phyloP scores from a whole-genome alignment of 768 basidiomycete species.

The Auricularia heimuer region DNA sequence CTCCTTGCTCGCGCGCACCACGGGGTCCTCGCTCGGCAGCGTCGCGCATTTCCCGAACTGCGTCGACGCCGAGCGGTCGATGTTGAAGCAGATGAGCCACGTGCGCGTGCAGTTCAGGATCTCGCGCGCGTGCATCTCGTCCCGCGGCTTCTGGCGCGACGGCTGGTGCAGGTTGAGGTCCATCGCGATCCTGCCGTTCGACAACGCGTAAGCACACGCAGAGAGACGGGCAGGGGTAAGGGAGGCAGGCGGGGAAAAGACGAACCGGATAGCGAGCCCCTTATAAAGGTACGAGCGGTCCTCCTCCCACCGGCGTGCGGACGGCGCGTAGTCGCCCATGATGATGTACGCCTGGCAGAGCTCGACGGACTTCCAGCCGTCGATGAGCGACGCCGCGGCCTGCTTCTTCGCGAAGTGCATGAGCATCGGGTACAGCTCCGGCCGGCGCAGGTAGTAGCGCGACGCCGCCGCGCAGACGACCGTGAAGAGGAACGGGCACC shows the following conservation, averaged over 20 bases:
- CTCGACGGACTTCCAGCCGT: slow-evolving; percentile 60
- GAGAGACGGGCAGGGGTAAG: too few species aligned
- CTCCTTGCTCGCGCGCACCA: slow-evolving; percentile 39
- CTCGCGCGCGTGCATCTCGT: slow-evolving; percentile 54
- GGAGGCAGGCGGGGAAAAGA: not conserved
- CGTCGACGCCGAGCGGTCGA: slow-evolving; percentile 65
- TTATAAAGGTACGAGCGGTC: slow-evolving; percentile 65
- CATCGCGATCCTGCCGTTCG: slow-evolving; percentile 46
- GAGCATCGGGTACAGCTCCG: slow-evolving; percentile 45
- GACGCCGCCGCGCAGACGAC: slow-evolving; percentile 61
- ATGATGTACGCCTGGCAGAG: slow-evolving; percentile 70
- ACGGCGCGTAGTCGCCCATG: slow-evolving; percentile 46
- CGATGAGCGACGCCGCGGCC: slow-evolving; percentile 48
- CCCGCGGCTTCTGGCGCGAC: slow-evolving; percentile 24
- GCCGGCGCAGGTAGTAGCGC: slow-evolving; percentile 47
- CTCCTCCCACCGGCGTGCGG: slow-evolving; percentile 58
- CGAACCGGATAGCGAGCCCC: slow-evolving; percentile 56
- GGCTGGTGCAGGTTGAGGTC: slow-evolving; percentile 61
- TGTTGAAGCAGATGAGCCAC: slow-evolving; percentile 68
- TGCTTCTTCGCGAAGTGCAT: slow-evolving; percentile 54
- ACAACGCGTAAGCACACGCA: slow-evolving; percentile 2
- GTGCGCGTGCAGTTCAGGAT: slow-evolving; percentile 60
- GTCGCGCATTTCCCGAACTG: slow-evolving; percentile 68
- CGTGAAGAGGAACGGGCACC: slow-evolving; percentile 30
- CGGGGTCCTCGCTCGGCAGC: slow-evolving; percentile 49